Conservation (phyloP, 2,329 filamentous ascomycete genomes). For the Fusarium odoratissimum region DNA sequence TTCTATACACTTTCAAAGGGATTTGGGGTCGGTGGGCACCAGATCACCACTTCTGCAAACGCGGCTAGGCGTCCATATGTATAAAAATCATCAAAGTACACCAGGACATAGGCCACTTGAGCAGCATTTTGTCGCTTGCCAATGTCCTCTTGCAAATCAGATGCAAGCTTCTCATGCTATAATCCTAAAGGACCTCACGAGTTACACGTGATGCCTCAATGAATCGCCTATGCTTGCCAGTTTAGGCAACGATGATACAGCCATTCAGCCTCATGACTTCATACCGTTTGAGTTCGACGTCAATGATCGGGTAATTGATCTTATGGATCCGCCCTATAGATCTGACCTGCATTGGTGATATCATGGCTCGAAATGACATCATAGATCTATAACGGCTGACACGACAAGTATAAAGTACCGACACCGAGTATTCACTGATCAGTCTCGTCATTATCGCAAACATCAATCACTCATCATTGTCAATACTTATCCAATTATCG, state of each 20-base stretch:
- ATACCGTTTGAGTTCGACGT: fast-evolving
- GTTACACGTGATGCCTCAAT: background rate
- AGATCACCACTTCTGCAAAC: too few species aligned
- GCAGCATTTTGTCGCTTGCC: too few species aligned
- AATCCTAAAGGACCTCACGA: fast-evolving
- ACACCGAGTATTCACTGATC: fast-evolving
- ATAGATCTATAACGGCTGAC: background rate
- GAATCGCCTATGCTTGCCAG: background rate
- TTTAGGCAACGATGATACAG: fast-evolving
- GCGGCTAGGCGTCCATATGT: too few species aligned
- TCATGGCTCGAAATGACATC: background rate
- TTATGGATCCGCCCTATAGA: fast-evolving
- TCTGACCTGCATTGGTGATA: background rate
- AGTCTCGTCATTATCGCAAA: fast-evolving
- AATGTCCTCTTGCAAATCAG: background rate
- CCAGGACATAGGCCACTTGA: too few species aligned
- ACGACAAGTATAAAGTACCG: background rate
- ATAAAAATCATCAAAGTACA: too few species aligned
- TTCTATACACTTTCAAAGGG: too few species aligned
- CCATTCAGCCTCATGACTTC: background rate
- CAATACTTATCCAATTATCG: too few species aligned
- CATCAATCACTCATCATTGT: background rate
- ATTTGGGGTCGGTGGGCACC: too few species aligned
- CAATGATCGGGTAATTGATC: background rate
- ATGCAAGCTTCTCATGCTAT: fast-evolving